Evolutionary conservation across 140 eudicot genomes (phyloP), one percentile per base, ranked within the genome.

Genomic region (Senecio squalidus): DNA sequence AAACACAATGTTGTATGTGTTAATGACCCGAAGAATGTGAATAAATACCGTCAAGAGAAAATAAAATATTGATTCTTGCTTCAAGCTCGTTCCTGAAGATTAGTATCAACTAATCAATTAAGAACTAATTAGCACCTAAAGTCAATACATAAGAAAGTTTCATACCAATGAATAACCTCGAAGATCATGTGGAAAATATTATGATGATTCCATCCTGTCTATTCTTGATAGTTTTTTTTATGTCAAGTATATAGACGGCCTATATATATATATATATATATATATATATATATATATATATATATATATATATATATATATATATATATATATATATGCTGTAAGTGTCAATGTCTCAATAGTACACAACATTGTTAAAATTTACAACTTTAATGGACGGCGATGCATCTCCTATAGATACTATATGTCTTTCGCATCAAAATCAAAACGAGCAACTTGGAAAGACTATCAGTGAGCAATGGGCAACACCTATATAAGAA

Each of bases 401-500:
- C 2, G 2, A 26, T 26, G 90, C 74, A 57, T 82, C 85, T 11
- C 85, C 85, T 38, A 64, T 54, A 26, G 68, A 75, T 8, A 70
- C 44, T 6, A n/a, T n/a, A 82, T 58, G 22, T 65, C 62, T 18
- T 52, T 48, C 0, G 56, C 20, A 4, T 54, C 47, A 5, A 58
- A 40, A 44, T 46, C 60, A 26, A 74, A 82, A 9, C 76, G 69
- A 60, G 73, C 5, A 6, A 75, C 25, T 33, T 57, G 64, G 40
- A 82, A 82, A 17, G 66, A 47, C 10, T 78, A 7, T 0, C 78
- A 65, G 52, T 60, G 39, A 29, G 55, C 55, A 39, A 49, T 7
- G 43, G 74, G 68, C 0, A 73, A 44, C 33, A 50, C 6, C 6
- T 58, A 14, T 18, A 51, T 47, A 16, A 66, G 53, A 59, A 73